Conservation (phyloP, 306 rosid genomes). For the Dalbergia oliveri region DNA sequence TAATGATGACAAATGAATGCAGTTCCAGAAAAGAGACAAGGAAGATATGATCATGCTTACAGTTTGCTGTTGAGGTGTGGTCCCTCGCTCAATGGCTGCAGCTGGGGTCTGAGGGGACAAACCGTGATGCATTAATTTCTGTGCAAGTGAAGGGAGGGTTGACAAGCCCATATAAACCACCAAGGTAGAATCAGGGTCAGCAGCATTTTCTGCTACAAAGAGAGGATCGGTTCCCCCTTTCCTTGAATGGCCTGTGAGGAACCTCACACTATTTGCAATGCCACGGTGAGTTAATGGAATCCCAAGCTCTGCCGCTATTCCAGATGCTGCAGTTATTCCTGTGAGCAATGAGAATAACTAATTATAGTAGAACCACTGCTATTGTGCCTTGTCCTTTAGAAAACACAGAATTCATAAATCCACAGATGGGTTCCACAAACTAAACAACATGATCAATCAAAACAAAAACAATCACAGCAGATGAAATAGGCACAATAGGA, state of each 20-base stretch:
- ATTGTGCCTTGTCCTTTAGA: not conserved
- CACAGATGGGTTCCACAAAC: not conserved
- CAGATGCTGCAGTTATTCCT: conserved; percentile 98
- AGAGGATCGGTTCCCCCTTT: conserved; percentile 94
- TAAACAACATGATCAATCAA: not conserved
- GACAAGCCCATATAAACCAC: conserved; percentile 97
- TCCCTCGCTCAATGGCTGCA: conserved; percentile 94
- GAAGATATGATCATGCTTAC: conserved; percentile 55
- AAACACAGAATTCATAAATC: not conserved
- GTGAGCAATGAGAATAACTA: conserved; percentile 43
- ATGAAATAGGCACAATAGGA: not conserved
- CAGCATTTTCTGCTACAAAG: conserved; percentile 91
- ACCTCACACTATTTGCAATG: conserved; percentile 81
- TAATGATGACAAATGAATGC: not conserved
- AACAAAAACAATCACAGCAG: not conserved
- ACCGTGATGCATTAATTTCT: conserved; percentile 83
- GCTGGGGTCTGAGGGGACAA: conserved; percentile 83
- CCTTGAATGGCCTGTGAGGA: conserved; percentile 93
- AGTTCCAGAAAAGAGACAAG: not conserved
- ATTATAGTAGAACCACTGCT: conserved; percentile 18
- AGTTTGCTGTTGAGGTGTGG: conserved; percentile 83
- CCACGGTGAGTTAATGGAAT: conserved; percentile 94
- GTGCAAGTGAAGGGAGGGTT: conserved; percentile 89
- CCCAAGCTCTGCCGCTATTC: conserved; percentile 90
- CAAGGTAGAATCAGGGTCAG: conserved; percentile 86